Percentiles rank a stretch among this genome's conserved stretches.
These are phyloP conservation scores for Daldinia childiae DNA, from an alignment of 495 filamentous ascomycete species.

Conservation along the genomic window DNA sequence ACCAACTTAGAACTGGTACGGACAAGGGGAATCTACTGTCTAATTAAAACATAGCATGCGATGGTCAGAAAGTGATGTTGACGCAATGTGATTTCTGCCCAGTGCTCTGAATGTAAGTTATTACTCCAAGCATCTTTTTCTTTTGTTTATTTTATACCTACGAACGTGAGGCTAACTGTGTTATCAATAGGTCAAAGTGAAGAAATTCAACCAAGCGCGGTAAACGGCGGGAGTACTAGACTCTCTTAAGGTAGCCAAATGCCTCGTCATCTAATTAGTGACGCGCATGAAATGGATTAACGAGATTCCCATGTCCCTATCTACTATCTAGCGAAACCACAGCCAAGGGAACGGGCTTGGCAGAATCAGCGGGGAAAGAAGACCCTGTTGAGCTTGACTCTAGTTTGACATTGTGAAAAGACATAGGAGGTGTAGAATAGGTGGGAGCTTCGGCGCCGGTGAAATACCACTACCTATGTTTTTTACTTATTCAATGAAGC, in stretches of 20 bases:
- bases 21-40: slow-evolving; percentile 14
- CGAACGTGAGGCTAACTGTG: too few species aligned
- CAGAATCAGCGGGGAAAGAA: slow-evolving; percentile 15
- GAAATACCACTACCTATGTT: slow-evolving; percentile 11
- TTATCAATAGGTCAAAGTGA: background rate
- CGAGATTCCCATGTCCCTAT: too few species aligned
- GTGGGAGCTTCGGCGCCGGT: slow-evolving; percentile 13
- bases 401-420: slow-evolving; percentile 16
- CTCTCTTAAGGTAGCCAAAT: slow-evolving; percentile 16
- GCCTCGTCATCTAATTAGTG: too few species aligned
- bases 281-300: too few species aligned
- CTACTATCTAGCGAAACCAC: too few species aligned
- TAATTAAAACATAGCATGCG: slow-evolving; percentile 16
- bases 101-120: slow-evolving; percentile 8
- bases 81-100: slow-evolving; percentile 15
- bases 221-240: slow-evolving; percentile 15
- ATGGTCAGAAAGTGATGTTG: slow-evolving; percentile 16
- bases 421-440: slow-evolving; percentile 16
- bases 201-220: slow-evolving; percentile 14
- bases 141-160: too few species aligned
- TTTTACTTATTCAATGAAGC: slow-evolving; percentile 11
- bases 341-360: too few species aligned
- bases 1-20: slow-evolving; percentile 16
- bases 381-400: slow-evolving; percentile 15
- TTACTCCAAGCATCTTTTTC: too few species aligned